Conservation (phyloP, 495 filamentous ascomycete species). For the Baudoinia panamericana region DNA sequence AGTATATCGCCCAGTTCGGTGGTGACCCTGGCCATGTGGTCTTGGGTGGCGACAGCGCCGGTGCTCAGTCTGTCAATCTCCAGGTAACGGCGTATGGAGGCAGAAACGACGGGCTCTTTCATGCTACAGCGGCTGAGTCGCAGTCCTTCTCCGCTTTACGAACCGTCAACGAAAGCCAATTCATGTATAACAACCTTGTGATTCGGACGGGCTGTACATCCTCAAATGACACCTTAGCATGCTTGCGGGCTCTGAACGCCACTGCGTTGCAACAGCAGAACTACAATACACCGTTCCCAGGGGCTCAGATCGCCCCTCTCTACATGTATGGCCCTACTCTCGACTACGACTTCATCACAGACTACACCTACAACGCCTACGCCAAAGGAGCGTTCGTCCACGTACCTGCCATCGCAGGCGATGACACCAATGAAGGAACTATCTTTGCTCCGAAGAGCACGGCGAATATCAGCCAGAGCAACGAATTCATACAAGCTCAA, state of each 20-base stretch:
- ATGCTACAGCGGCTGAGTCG: slow-evolving; percentile 50
- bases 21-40: slow-evolving; percentile 60
- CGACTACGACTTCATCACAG: slow-evolving; percentile 44
- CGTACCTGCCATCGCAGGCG: slow-evolving; percentile 57
- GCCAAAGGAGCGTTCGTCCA: slow-evolving; percentile 47
- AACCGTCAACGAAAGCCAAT: slow-evolving; percentile 48
- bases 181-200: slow-evolving; percentile 51
- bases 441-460: slow-evolving; percentile 44
- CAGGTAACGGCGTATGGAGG: slow-evolving; percentile 52
- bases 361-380: slow-evolving; percentile 48
- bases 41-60: slow-evolving; percentile 60
- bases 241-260: slow-evolving; percentile 42
- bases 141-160: slow-evolving; percentile 51
- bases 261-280: slow-evolving; percentile 41
- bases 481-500: slow-evolving; percentile 49
- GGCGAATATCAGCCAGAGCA: slow-evolving; percentile 34
- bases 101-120: slow-evolving; percentile 43
- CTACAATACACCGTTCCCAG: slow-evolving; percentile 42
- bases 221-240: slow-evolving; percentile 38
- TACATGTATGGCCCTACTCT: slow-evolving; percentile 48
- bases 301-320: slow-evolving; percentile 35
- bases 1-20: slow-evolving; percentile 42
- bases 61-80: slow-evolving; percentile 51
- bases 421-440: slow-evolving; percentile 59
- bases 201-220: slow-evolving; percentile 40